Evolutionary conservation across 2,329 filamentous ascomycete genomes (phyloP).

Genomic region (Penicillium olsonii): DNA sequence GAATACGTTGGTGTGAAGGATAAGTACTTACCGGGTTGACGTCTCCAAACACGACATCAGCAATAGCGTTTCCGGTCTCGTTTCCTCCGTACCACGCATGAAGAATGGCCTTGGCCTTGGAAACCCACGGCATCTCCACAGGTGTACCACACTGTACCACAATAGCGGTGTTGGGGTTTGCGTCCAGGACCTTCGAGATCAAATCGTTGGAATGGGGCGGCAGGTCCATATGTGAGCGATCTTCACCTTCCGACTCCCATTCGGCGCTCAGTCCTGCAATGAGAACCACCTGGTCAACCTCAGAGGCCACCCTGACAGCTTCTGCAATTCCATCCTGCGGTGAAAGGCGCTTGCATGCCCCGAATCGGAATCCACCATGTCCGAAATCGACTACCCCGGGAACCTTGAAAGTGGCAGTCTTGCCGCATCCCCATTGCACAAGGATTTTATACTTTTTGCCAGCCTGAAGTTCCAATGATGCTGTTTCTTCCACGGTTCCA

Average conservation of each 20-base stretch:
- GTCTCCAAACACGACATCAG: constrained; percentile 73
- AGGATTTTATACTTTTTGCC: constrained; percentile 61
- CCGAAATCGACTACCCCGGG: constrained; percentile 54
- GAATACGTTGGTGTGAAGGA: background rate
- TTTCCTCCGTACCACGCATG: constrained; percentile 89
- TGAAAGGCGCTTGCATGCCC: constrained; percentile 62
- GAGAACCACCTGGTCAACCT: constrained; percentile 74
- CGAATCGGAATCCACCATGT: constrained; percentile 63
- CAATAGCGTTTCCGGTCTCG: constrained; percentile 78
- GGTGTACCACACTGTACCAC: constrained; percentile 79
- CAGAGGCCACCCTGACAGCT: constrained; percentile 67
- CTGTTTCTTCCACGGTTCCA: constrained; percentile 66
- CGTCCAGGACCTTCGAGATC: constrained; percentile 64
- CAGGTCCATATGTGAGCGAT: constrained; percentile 59
- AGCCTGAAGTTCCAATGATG: constrained; percentile 58
- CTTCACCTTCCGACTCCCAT: constrained; percentile 76
- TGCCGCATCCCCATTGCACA: constrained; percentile 62
- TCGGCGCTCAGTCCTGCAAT: constrained; percentile 77
- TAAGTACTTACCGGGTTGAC: constrained; percentile 59
- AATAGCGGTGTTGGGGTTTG: constrained; percentile 69
- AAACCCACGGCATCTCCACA: constrained; percentile 52
- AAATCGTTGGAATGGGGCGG: constrained; percentile 58
- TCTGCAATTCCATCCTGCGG: constrained; percentile 63
- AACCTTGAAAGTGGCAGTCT: constrained; percentile 60
- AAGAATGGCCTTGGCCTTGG: constrained; percentile 57